Evolutionary conservation across 164 flowering plant species (phyloP), one percentile per base, ranked within the genome.

Genomic region (Hamamelis virginiana): DNA sequence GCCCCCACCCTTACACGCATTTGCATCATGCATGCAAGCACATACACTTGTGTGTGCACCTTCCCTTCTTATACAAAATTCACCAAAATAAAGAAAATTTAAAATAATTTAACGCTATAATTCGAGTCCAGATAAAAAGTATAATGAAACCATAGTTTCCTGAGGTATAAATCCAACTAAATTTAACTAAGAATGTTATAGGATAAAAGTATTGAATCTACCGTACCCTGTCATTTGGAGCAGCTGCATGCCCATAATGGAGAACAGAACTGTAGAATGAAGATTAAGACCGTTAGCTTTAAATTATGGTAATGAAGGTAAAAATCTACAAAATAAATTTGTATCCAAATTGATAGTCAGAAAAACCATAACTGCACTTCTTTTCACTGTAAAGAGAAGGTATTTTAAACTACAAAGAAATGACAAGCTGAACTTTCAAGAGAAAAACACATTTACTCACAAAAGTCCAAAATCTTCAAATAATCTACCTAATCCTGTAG

Each of bases 191-290:
- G 59, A 19, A 21, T 12, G n/a, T 23, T 5, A 66, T n/a, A 58
- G 8, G 22, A 45, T 25, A 41, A 68, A 33, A 50, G 64, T 6
- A 51, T 43, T 46, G 18, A 27, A 53, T 66, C 45, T 8, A 61
- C 52, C 76, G 52, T 84, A 91, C 98, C 91, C 79, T 83, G 72
- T 94, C 97, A 83, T 94, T 94, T 73, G 98, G 98, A 77, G 96
- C 96, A 64, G 96, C 97, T 59, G 98, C 94, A 82, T 94, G 98
- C 70, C 98, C 98, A 83, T 94, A 94, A 68, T 94, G 98, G 53
- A 94, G 97, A 76, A 90, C 86, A 76, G 96, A 75, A 77, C 98
- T 93, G 88, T 23, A 78, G 45, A 47, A 69, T 50, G 33, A 74
- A 71, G 43, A 65, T 25, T 45, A 59, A 41, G 26, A 18, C 26